Conservation (phyloP, 139 green algal species). For the Asterochloris erici region DNA sequence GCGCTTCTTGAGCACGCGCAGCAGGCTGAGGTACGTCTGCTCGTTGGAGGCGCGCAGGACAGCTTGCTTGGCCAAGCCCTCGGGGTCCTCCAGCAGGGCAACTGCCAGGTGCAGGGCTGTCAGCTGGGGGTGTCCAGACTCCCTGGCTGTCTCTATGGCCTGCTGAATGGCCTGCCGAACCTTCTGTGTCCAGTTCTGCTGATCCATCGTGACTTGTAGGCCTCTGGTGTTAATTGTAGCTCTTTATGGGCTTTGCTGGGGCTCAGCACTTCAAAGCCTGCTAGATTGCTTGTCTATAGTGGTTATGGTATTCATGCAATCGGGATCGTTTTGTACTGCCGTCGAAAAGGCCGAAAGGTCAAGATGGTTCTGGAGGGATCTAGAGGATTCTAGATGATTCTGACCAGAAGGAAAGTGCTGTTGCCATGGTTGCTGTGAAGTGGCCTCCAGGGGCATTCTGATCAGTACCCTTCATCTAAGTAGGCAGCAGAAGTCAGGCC, state of each 20-base stretch:
- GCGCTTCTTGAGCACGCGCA: constrained; percentile 48
- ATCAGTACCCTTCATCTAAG: too few relatives aligned
- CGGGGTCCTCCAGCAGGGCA: constrained; percentile 65
- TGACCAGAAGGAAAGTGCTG: too few relatives aligned
- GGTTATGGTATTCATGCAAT: too few relatives aligned
- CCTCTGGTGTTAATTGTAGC: background rate
- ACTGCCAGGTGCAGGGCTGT: constrained; percentile 64
- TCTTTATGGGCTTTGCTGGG: background rate
- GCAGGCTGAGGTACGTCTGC: constrained; percentile 38
- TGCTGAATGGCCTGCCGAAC: constrained; percentile 34
- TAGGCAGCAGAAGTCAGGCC: too few relatives aligned
- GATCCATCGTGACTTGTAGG: constrained; percentile 39
- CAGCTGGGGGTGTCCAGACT: constrained; percentile 54
- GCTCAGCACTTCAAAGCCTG: background rate
- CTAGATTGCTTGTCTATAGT: too few relatives aligned
- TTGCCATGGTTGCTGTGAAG: too few relatives aligned
- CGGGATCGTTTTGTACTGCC: too few relatives aligned
- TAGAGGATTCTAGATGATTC: too few relatives aligned
- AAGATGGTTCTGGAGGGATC: too few relatives aligned
- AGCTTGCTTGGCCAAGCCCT: constrained; percentile 47
- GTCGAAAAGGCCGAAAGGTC: too few relatives aligned
- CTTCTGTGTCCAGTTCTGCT: constrained; percentile 60
- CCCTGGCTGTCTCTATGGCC: constrained; percentile 52
- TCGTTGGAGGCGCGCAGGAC: constrained; percentile 33
- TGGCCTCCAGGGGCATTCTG: too few relatives aligned